These are phyloP conservation scores for Ophiostoma australiae DNA, from an alignment of 2,329 filamentous ascomycete species.

Conservation along the genomic window DNA sequence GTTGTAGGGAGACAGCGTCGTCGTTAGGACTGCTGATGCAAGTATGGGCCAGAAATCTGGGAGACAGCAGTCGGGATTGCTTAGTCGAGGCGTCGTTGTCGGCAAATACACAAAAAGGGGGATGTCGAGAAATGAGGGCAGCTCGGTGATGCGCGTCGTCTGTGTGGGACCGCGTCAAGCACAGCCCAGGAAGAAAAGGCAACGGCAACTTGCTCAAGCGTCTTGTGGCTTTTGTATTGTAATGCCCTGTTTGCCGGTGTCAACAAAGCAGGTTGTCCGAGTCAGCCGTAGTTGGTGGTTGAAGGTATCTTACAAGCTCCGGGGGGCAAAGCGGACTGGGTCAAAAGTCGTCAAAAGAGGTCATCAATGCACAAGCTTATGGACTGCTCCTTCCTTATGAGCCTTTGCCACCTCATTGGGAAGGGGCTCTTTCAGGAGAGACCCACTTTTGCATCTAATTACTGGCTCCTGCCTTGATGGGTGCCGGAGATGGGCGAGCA, in stretches of 20 bases:
- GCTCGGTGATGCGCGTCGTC: slow-evolving; percentile 11
- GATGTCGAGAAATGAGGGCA: slow-evolving; percentile 9
- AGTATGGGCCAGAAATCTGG: neutral
- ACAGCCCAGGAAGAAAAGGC: neutral
- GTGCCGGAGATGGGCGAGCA: neutral
- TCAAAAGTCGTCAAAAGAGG: slow-evolving; percentile 5
- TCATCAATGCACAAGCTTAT: neutral
- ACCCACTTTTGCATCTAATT: slow-evolving; percentile 2
- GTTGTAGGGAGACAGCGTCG: neutral
- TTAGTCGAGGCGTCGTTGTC: neutral
- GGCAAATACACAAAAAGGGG: slow-evolving; percentile 1
- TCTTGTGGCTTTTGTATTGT: neutral
- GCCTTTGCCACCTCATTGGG: slow-evolving; percentile 4
- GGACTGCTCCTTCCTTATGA: slow-evolving; percentile 5
- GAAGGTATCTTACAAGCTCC: neutral
- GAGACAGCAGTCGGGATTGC: neutral
- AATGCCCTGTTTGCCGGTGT: neutral
- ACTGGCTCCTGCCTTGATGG: neutral
- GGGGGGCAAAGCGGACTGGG: neutral
- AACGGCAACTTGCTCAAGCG: neutral
- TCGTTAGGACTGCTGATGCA: neutral
- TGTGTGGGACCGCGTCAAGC: slow-evolving; percentile 5
- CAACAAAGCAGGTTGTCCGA: neutral
- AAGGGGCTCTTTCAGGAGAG: slow-evolving; percentile 17
- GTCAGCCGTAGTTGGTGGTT: neutral